Evolutionary conservation across 140 eudicot species (phyloP), one percentile per base, ranked within the genome.

Genomic region (Stevia rebaudiana): DNA sequence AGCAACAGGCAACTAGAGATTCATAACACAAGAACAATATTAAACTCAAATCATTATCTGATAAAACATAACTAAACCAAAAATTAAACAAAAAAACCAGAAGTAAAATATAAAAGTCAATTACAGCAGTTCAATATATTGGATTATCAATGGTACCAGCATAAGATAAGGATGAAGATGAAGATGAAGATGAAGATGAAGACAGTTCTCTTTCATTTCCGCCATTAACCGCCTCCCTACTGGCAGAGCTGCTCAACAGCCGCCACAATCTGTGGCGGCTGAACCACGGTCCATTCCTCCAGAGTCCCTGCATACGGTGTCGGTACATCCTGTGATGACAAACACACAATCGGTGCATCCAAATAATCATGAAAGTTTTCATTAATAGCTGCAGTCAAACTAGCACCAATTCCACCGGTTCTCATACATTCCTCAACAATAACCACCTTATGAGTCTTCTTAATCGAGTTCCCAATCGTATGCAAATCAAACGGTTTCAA

Each of bases 391-490:
- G 97, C 95, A 3, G 94, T 90, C 83, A 90, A 79, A 72, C 97
- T 90, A 24, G 97, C 95, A 43, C 97, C 97, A 47, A 90, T 90
- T 18, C 97, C 97, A 55, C 97, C 95, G 0, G 97, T 90, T 22
- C 95, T 74, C 97, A 90, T 90, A 70, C 95, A 86, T 65, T 90
- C 97, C 78, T 90, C 97, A 63, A 90, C 97, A 67, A 90, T 90
- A 24, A 86, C 68, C 79, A 90, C 95, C 0, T 94, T 78, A 30
- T 90, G 94, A 13, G 97, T 90, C 85, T 86, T 90, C 67, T 90
- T 90, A 42, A 90, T 83, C 24, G 97, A 86, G 61, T 90, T 86
- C 30, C 97, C 97, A 24, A 90, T 90, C 0, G 94, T 90, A 63
- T 86, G 36, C 24, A 90, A 78, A 84, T 90, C 97, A 68, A 90